Percentiles rank a stretch among this genome's conserved stretches.
These are phyloP conservation scores for Saksenaea oblongispora DNA, from an alignment of 371 early-diverging fungal genomes.

Conservation along the genomic window DNA sequence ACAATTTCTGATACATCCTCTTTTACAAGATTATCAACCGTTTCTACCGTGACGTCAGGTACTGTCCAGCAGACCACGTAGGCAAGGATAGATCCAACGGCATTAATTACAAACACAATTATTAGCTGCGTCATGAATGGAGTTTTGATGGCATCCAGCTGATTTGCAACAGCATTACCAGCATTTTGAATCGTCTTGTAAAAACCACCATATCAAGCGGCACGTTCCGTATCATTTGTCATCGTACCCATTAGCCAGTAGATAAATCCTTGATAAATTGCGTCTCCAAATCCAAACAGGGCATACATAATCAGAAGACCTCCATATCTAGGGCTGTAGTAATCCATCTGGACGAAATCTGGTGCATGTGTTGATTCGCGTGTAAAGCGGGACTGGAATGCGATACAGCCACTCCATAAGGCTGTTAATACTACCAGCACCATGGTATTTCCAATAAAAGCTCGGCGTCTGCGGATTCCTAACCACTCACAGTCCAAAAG, in stretches of 20 bases:
- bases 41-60: slow-evolving; percentile 40
- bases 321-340: slow-evolving; percentile 37
- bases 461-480: slow-evolving; percentile 54
- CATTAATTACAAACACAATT: slow-evolving; percentile 27
- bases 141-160: slow-evolving; percentile 29
- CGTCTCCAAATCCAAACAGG: slow-evolving; percentile 66
- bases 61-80: slow-evolving; percentile 32
- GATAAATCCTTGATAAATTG: slow-evolving; percentile 71
- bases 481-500: slow-evolving; percentile 54
- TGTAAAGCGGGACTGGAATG: slow-evolving; percentile 52
- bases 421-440: slow-evolving; percentile 42
- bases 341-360: slow-evolving; percentile 29
- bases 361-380: slow-evolving; percentile 21
- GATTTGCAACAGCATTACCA: slow-evolving; percentile 60
- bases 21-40: slow-evolving; percentile 28
- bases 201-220: slow-evolving; percentile 78
- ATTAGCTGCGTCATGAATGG: slow-evolving; percentile 32
- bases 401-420: slow-evolving; percentile 61
- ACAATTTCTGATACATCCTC: slow-evolving; percentile 17
- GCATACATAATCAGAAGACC: slow-evolving; percentile 63
- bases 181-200: slow-evolving; percentile 85
- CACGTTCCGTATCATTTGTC: slow-evolving; percentile 67
- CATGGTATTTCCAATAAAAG: slow-evolving; percentile 51
- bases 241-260: slow-evolving; percentile 78
- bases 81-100: slow-evolving; percentile 29